Evolutionary conservation across 2,329 filamentous ascomycete species (phyloP).

Genomic region (Cladophialophora yegresii): DNA sequence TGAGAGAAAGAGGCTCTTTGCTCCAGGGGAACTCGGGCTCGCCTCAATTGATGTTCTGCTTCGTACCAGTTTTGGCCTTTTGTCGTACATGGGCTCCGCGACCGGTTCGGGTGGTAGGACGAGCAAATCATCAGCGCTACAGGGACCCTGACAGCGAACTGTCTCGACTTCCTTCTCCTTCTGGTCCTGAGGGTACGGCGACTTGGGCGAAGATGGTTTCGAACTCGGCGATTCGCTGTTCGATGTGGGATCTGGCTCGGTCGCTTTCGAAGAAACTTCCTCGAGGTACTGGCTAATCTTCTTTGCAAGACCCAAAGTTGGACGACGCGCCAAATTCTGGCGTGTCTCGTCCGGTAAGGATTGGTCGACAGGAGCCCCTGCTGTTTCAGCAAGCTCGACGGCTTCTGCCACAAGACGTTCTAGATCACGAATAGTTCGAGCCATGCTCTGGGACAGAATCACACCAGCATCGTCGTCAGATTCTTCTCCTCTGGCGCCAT

Average conservation of each 20-base stretch:
- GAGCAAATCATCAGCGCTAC: slow-evolving; percentile 4
- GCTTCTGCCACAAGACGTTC: slow-evolving; percentile 44
- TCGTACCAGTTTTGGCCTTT: not conserved
- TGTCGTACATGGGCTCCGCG: slow-evolving; percentile 9
- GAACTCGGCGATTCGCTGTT: slow-evolving; percentile 2
- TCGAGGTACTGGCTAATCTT: slow-evolving; percentile 17
- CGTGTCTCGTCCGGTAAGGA: not conserved
- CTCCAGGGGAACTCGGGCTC: not conserved
- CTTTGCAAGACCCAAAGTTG: slow-evolving; percentile 10
- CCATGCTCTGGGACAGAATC: slow-evolving; percentile 36
- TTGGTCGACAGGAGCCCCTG: not conserved
- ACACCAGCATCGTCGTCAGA: slow-evolving; percentile 9
- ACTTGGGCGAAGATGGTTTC: not conserved
- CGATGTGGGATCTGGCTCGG: not conserved
- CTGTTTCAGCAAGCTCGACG: slow-evolving; percentile 40
- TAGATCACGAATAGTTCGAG: slow-evolving; percentile 42
- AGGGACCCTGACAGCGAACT: slow-evolving; percentile 9
- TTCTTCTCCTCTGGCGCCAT: not conserved
- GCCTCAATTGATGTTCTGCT: not conserved
- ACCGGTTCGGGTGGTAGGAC: slow-evolving; percentile 14
- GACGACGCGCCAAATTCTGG: not conserved
- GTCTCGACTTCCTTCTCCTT: not conserved
- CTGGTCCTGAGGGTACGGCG: not conserved
- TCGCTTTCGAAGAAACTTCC: not conserved
- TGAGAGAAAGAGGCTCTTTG: not conserved